Conservation (phyloP, 192 early-diverging fungal genomes). For the Entophlyctis luteolus region DNA sequence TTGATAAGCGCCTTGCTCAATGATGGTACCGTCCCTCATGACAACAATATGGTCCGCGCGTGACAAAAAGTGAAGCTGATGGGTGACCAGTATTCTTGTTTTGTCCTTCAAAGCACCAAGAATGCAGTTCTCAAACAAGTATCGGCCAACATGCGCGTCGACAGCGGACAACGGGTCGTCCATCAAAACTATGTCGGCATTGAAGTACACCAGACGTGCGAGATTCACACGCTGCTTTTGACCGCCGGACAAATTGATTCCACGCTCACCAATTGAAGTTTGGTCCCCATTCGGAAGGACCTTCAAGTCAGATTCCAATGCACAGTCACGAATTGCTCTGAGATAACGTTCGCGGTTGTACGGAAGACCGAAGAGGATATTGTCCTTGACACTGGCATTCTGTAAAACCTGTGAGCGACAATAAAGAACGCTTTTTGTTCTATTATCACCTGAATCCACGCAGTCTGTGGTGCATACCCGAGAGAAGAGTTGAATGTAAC, state of each 20-base stretch:
- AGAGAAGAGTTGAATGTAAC: constrained; percentile 63
- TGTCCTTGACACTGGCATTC: constrained; percentile 57
- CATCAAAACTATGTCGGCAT: constrained; percentile 72
- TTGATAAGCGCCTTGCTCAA: constrained; percentile 59
- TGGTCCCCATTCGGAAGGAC: constrained; percentile 64
- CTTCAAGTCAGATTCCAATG: constrained; percentile 66
- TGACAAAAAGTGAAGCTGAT: constrained; percentile 74
- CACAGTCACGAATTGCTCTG: constrained; percentile 65
- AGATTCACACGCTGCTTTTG: constrained; percentile 84
- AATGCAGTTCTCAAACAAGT: constrained; percentile 78
- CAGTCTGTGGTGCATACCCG: constrained; percentile 75
- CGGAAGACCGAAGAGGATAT: constrained; percentile 69
- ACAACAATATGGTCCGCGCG: constrained; percentile 69
- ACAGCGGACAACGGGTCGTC: constrained; percentile 89
- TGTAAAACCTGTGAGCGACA: not conserved
- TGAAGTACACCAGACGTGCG: constrained; percentile 73
- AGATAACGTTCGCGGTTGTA: constrained; percentile 62
- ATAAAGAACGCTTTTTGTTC: not conserved
- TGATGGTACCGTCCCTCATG: constrained; percentile 70
- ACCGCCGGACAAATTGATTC: constrained; percentile 62
- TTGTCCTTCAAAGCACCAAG: constrained; percentile 63
- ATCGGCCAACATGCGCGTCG: constrained; percentile 59
- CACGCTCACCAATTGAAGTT: constrained; percentile 53
- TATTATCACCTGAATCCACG: constrained; percentile 71
- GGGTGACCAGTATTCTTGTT: constrained; percentile 81